phyloP scores from a whole-genome alignment of 305 asterid species.

The Fraxinus dipetala region DNA sequence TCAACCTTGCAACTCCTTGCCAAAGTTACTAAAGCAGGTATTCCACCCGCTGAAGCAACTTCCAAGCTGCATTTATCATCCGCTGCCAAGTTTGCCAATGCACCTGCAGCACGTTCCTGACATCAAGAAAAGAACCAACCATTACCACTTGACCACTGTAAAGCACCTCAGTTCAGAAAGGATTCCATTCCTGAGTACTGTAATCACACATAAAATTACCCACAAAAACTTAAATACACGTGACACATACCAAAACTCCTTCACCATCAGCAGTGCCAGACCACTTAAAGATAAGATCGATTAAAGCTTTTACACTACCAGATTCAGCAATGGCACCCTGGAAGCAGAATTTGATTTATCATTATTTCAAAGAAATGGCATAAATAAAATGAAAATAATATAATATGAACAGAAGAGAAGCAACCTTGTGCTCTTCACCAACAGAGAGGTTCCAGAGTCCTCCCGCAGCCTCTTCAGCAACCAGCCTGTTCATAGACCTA shows the following conservation, averaged over 20 bases:
- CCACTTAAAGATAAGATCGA: slow-evolving; percentile 82
- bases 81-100: slow-evolving; percentile 90
- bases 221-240: neutral
- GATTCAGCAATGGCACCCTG: slow-evolving; percentile 85
- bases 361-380: slow-evolving; percentile 13
- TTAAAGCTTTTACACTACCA: slow-evolving; percentile 85
- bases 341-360: slow-evolving; percentile 26
- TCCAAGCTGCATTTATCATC: slow-evolving; percentile 88
- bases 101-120: slow-evolving; percentile 96
- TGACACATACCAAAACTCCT: slow-evolving; percentile 69
- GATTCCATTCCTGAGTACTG: neutral
- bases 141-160: slow-evolving; percentile 14
- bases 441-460: slow-evolving; percentile 96
- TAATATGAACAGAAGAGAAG: neutral
- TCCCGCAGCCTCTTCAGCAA: slow-evolving; percentile 97
- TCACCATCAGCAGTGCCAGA: slow-evolving; percentile 62
- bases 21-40: slow-evolving; percentile 68
- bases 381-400: neutral
- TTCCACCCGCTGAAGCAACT: slow-evolving; percentile 71
- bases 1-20: slow-evolving; percentile 68
- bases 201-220: slow-evolving; percentile 5
- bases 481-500: slow-evolving; percentile 71
- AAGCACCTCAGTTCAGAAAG: slow-evolving; percentile 6
- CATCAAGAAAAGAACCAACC: slow-evolving; percentile 20
- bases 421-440: slow-evolving; percentile 94